These are phyloP conservation scores for Cadophora luteo-olivacea DNA, from an alignment of 2,329 filamentous ascomycete genomes.

Conservation along the genomic window DNA sequence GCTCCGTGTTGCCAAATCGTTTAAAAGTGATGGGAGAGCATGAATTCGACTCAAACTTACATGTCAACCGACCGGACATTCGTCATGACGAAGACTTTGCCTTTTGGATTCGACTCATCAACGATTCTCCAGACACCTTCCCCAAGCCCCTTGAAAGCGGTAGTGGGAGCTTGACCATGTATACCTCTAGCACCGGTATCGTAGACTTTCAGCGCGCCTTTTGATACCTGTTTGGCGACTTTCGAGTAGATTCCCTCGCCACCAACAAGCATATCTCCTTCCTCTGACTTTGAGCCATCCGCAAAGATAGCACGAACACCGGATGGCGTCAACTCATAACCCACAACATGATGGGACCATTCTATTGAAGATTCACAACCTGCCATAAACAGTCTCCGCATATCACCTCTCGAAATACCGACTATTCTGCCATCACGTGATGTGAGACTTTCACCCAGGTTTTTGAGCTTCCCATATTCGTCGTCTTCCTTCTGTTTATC, in stretches of 20 bases:
- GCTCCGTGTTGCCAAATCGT: too few species aligned
- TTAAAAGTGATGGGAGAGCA: background rate
- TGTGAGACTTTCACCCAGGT: conserved; percentile 44
- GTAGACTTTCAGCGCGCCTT: conserved; percentile 64
- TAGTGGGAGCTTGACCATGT: conserved; percentile 67
- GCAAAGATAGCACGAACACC: conserved; percentile 65
- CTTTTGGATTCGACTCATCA: conserved; percentile 55
- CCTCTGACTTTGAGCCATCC: conserved; percentile 63
- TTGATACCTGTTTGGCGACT: conserved; percentile 64
- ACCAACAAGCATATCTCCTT: conserved; percentile 64
- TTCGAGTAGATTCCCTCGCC: conserved; percentile 69
- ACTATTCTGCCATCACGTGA: conserved; percentile 65
- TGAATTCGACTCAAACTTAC: background rate
- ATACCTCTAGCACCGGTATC: conserved; percentile 69
- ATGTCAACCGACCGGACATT: conserved; percentile 67
- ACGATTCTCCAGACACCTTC: conserved; percentile 66
- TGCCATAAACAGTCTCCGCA: conserved; percentile 63
- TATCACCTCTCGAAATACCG: conserved; percentile 67
- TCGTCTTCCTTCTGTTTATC: conserved; percentile 36
- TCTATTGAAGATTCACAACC: conserved; percentile 61
- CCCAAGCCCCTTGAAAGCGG: conserved; percentile 65
- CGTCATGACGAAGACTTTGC: conserved; percentile 63
- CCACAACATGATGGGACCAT: conserved; percentile 61
- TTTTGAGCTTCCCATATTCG: conserved; percentile 27
- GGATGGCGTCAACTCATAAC: conserved; percentile 61